phyloP scores from a whole-genome alignment of 225 moss, liverwort and hornwort species.

The Bryum argenteum region DNA sequence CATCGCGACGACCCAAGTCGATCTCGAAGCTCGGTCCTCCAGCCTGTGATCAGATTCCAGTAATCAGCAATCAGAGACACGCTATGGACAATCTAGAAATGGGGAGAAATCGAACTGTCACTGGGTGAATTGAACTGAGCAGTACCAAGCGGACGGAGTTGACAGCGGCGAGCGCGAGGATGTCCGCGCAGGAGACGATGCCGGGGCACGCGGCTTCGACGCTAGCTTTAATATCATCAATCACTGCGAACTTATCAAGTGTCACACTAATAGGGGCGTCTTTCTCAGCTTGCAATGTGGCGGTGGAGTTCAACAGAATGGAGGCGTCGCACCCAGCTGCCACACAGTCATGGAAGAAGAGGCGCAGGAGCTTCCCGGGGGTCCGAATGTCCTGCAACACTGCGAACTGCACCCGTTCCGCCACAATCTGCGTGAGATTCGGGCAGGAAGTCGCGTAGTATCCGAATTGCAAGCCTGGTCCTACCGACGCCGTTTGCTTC shows the following conservation, averaged over 20 bases:
- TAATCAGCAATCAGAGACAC: neutral
- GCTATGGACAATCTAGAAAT: neutral
- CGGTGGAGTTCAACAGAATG: constrained; percentile 51
- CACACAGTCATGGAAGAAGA: constrained; percentile 88
- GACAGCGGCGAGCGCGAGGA: constrained; percentile 59
- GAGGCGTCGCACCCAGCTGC: constrained; percentile 66
- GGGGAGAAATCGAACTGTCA: too few species aligned
- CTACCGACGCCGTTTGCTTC: constrained; percentile 23
- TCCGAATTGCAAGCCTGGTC: constrained; percentile 36
- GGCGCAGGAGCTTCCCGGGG: constrained; percentile 59
- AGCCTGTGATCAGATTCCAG: constrained; percentile 24
- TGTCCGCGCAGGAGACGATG: constrained; percentile 66
- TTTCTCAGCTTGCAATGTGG: constrained; percentile 50
- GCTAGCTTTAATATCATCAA: constrained; percentile 58
- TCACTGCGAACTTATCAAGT: constrained; percentile 42
- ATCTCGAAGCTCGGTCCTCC: constrained; percentile 45
- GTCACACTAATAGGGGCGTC: constrained; percentile 43
- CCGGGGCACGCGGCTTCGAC: constrained; percentile 54
- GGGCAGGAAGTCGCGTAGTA: constrained; percentile 57
- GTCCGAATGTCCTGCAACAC: constrained; percentile 43
- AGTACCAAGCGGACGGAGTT: constrained; percentile 40
- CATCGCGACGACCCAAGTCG: constrained; percentile 53
- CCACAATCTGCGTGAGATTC: constrained; percentile 46
- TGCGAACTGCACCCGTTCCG: constrained; percentile 44
- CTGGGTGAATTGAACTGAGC: too few species aligned